phyloP scores from a whole-genome alignment of 495 filamentous ascomycete species.

The Aspergillus kassunensis region DNA sequence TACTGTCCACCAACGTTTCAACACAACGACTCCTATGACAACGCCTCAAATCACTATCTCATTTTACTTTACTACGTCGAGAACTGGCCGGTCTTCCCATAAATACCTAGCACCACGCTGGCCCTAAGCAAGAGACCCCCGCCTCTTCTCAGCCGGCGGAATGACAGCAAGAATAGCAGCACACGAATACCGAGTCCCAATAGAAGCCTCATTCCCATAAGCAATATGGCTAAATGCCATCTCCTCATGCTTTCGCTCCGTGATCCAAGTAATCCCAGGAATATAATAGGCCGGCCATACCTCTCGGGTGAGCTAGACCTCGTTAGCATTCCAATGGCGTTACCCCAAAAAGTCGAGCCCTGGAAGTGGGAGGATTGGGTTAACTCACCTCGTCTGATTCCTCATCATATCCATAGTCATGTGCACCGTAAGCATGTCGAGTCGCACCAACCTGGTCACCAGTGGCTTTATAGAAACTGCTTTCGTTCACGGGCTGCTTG shows the following conservation, averaged over 20 bases:
- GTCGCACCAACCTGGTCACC: constrained; percentile 1
- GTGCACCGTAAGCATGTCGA: background rate
- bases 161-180: constrained; percentile 24
- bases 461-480: background rate
- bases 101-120: too few relatives aligned
- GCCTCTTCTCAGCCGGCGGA: constrained; percentile 11
- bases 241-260: constrained; percentile 15
- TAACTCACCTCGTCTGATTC: background rate
- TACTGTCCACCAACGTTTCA: too few relatives aligned
- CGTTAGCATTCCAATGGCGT: too few relatives aligned
- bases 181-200: constrained; percentile 16
- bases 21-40: too few relatives aligned
- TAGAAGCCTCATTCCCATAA: constrained; percentile 21
- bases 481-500: background rate
- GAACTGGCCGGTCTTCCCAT: too few relatives aligned
- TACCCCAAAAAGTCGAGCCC: too few relatives aligned
- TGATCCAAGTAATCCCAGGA: constrained; percentile 20
- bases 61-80: too few relatives aligned
- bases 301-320: background rate
- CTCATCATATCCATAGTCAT: background rate
- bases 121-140: background rate
- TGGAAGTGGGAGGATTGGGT: background rate
- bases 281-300: constrained; percentile 9
- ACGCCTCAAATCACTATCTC: too few relatives aligned
- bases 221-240: constrained; percentile 18